Evolutionary conservation across 352 stramenopile species (phyloP), one percentile per base, ranked within the genome.

Genomic region (Phytopythium boreale): DNA sequence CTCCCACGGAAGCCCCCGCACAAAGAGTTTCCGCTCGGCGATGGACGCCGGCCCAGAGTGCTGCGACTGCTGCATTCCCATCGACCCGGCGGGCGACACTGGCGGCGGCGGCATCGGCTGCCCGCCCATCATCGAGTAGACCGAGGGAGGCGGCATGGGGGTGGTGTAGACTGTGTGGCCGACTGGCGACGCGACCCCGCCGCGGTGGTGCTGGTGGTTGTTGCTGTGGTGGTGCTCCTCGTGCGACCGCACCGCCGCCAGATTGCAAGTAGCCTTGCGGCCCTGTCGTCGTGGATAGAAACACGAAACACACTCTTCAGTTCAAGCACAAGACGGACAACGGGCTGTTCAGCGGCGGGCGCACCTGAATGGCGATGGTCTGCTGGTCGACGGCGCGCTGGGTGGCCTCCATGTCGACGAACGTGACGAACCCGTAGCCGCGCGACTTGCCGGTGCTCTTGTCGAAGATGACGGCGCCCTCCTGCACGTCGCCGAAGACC

Each of bases 351-450:
- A 7, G n/a, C 29, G 4, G 39, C 14, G 43, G 49, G 76, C 80
- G 46, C 67, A 89, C 82, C 53, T 90, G 77, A 41, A 93, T 87
- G 31, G 79, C 66, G 56, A 86, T 64, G 8, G 61, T 74, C 61
- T 89, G 75, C 41, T 74, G 72, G 53, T 80, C 60, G n/a, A 88
- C 39, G 12, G 73, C 80, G 10, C 66, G 72, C 49, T 87, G 63
- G 11, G 84, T 79, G 17, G 70, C 69, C 39, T 89, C 81, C 72
- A 89, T 86, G 37, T 91, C 77, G 20, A 69, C 60, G 62, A 90
- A 93, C 12, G 76, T 91, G 57, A 93, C 71, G 58, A 88, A 89
- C 27, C 82, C 82, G 46, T 75, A 88, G 56, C 84, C 77, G 51
- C 72, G 74, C 36, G 82, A 89, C 59, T 89, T 93, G 63, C 74